Conservation (phyloP, 176 grass and related monocot genomes). For the Miscanthus lutarioriparius region DNA sequence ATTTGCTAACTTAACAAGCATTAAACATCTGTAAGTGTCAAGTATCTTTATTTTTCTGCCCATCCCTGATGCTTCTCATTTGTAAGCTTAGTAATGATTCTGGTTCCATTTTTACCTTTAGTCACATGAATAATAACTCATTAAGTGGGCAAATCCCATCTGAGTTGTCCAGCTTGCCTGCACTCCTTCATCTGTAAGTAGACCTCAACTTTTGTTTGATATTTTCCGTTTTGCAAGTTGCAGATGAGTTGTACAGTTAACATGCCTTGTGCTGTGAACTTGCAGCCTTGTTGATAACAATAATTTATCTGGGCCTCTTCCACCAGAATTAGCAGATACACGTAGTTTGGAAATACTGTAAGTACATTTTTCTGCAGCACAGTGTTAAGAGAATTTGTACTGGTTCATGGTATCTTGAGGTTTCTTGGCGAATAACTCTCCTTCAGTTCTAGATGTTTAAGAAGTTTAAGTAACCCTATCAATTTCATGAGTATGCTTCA, state of each 20-base stretch:
- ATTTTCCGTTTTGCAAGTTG: slow-evolving; percentile 11
- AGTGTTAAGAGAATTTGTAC: slow-evolving; percentile 14
- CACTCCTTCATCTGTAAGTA: slow-evolving; percentile 74
- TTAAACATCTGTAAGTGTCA: slow-evolving; percentile 81
- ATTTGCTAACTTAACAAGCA: slow-evolving; percentile 69
- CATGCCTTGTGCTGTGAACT: slow-evolving; percentile 37
- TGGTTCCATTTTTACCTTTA: slow-evolving; percentile 38
- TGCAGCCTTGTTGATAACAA: slow-evolving; percentile 84
- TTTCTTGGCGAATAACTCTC: neutral
- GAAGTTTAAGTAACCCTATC: neutral
- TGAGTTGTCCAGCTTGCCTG: slow-evolving; percentile 64
- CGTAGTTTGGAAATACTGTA: slow-evolving; percentile 68
- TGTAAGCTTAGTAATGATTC: slow-evolving; percentile 26
- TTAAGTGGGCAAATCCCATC: slow-evolving; percentile 87
- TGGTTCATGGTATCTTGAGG: slow-evolving; percentile 3
- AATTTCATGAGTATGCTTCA: slow-evolving; percentile 26
- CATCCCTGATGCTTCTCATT: slow-evolving; percentile 5
- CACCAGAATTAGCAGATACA: slow-evolving; percentile 50
- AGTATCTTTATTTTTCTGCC: slow-evolving; percentile 8
- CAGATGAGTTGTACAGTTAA: slow-evolving; percentile 1
- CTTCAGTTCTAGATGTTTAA: neutral
- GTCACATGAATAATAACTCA: slow-evolving; percentile 99
- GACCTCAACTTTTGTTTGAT: slow-evolving; percentile 7
- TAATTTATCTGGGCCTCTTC: slow-evolving; percentile 94
- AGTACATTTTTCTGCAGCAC: slow-evolving; percentile 35